Evolutionary conservation across 768 basidiomycete species (phyloP).

Genomic region (Pleurotus cornucopiae): DNA sequence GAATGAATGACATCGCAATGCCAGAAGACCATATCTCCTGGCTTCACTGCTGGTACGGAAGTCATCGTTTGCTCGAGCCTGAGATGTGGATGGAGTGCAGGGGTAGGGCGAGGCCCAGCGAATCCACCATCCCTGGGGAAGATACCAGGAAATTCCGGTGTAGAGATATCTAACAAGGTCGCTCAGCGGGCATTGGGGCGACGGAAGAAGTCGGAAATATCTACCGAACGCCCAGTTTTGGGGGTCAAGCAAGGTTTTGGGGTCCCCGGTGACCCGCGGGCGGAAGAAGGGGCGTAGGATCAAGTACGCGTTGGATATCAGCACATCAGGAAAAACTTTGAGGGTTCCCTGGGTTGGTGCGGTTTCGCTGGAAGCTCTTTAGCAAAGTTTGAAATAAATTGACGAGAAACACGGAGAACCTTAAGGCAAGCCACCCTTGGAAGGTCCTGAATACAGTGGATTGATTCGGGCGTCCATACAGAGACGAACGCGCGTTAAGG

Average conservation of each 20-base stretch:
- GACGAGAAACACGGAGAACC: conserved; percentile 25
- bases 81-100: conserved; percentile 42
- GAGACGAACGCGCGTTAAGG: conserved; percentile 43
- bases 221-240: conserved; percentile 40
- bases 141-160: conserved; percentile 39
- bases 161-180: conserved; percentile 28
- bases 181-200: background rate
- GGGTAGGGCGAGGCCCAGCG: conserved; percentile 34
- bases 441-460: conserved; percentile 43
- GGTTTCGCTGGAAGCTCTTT: conserved; percentile 32
- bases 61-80: conserved; percentile 53
- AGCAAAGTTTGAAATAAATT: conserved; percentile 19
- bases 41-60: conserved; percentile 54
- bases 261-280: conserved; percentile 30
- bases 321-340: conserved; percentile 52
- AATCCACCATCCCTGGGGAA: conserved; percentile 17
- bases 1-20: conserved; percentile 40
- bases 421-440: conserved; percentile 59
- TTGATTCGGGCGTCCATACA: conserved; percentile 42
- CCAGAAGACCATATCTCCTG: conserved; percentile 70
- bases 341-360: conserved; percentile 54
- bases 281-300: conserved; percentile 66
- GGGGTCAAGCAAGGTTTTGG: conserved; percentile 30
- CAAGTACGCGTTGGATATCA: conserved; percentile 54
- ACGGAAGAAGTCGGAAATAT: background rate